These are phyloP conservation scores for Boletellus sp. DNA, from an alignment of 1,284 basidiomycete species.

Conservation along the genomic window DNA sequence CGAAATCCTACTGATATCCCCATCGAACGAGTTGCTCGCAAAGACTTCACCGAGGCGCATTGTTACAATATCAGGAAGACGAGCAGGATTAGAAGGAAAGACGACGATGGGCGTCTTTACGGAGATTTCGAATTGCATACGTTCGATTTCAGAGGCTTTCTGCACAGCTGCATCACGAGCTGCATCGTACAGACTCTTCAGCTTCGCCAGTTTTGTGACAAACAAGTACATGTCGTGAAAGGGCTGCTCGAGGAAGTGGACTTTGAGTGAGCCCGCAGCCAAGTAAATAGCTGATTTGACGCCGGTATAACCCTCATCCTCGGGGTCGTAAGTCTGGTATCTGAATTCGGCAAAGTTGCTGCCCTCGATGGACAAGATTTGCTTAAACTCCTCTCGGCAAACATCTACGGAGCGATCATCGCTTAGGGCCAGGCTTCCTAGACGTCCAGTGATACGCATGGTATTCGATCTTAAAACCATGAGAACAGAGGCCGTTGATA, in stretches of 20 bases:
- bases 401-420: conserved; percentile 69
- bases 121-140: conserved; percentile 89
- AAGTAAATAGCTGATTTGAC: conserved; percentile 87
- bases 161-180: conserved; percentile 92
- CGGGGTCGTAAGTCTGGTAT: conserved; percentile 90
- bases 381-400: conserved; percentile 72
- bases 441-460: conserved; percentile 77
- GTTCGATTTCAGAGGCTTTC: conserved; percentile 82
- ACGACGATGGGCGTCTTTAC: conserved; percentile 93
- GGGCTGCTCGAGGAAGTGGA: conserved; percentile 87
- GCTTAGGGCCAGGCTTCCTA: conserved; percentile 83
- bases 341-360: conserved; percentile 93
- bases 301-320: conserved; percentile 66
- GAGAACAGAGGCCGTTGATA: conserved; percentile 90
- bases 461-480: conserved; percentile 75
- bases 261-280: conserved; percentile 86
- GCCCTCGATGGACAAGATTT: conserved; percentile 92
- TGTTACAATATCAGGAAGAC: conserved; percentile 68
- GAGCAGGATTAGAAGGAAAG: conserved; percentile 73
- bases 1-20: conserved; percentile 56
- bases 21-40: conserved; percentile 78
- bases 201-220: conserved; percentile 81
- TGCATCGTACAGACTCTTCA: conserved; percentile 95
- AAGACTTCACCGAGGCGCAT: conserved; percentile 89
- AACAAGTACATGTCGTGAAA: conserved; percentile 86